Evolutionary conservation across 106 monocot genomes (phyloP).

Genomic region (Narthecium ossifragum): DNA sequence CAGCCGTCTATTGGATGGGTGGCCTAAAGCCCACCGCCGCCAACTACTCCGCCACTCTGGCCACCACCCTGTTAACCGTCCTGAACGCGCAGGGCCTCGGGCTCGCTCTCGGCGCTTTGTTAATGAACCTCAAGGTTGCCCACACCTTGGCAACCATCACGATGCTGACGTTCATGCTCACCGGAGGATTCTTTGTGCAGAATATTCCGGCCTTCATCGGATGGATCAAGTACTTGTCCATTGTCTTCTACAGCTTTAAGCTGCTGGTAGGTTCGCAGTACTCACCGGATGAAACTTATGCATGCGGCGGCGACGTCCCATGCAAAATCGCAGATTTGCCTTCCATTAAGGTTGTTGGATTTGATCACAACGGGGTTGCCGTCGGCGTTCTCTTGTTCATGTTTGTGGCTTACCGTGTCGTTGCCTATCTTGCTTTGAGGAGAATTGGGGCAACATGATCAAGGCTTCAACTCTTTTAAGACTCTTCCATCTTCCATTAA

Average conservation of each 20-base stretch:
- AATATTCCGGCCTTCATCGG: constrained; percentile 37
- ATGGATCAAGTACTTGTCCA: constrained; percentile 55
- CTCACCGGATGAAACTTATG: constrained; percentile 10
- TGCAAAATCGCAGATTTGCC: constrained; percentile 24
- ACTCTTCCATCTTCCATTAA: too few species aligned
- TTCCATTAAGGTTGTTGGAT: constrained; percentile 10
- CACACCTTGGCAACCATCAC: constrained; percentile 33
- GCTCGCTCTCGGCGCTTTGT: constrained; percentile 35
- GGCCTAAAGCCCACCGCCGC: constrained; percentile 21
- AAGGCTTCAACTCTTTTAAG: too few species aligned
- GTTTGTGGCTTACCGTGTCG: constrained; percentile 17
- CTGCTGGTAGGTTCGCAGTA: constrained; percentile 35
- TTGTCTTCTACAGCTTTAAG: constrained; percentile 44
- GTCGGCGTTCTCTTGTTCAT: constrained; percentile 6
- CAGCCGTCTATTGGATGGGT: constrained; percentile 52
- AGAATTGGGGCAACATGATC: constrained; percentile 18
- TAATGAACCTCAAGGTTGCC: constrained; percentile 47
- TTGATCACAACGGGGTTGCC: constrained; percentile 2
- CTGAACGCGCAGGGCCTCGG: constrained; percentile 48
- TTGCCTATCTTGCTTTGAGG: constrained; percentile 25
- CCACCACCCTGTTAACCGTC: constrained; percentile 13
- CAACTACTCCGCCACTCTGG: constrained; percentile 25
- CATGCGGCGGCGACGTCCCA: background rate
- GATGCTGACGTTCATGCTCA: constrained; percentile 55
- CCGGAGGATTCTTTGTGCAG: constrained; percentile 56